Evolutionary conservation across 192 early-diverging fungal genomes (phyloP).

Genomic region (Entomortierella parvispora): DNA sequence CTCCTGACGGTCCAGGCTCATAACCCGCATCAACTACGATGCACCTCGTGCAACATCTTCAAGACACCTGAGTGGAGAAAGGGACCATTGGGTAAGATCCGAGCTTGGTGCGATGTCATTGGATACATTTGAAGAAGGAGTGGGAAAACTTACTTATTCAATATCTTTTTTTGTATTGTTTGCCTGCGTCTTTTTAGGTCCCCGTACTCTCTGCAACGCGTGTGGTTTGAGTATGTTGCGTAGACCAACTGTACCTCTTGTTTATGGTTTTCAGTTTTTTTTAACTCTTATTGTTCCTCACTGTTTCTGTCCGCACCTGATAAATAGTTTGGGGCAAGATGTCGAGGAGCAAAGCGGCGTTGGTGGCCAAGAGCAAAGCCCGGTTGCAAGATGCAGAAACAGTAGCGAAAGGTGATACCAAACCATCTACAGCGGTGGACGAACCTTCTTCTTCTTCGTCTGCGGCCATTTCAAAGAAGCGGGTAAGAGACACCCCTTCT

Average conservation of each 20-base stretch:
- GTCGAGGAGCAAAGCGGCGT: conserved; percentile 39
- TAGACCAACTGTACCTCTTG: no score
- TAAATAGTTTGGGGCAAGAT: conserved; percentile 45
- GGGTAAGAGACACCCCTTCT: no score
- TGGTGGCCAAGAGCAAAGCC: conserved; percentile 19
- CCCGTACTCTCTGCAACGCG: conserved; percentile 48
- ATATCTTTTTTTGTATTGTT: neutral
- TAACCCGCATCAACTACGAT: conserved; percentile 33
- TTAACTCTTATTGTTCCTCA: no score
- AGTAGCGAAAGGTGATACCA: neutral
- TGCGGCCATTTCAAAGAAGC: no score
- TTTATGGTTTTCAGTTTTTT: neutral
- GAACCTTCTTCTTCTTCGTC: no score
- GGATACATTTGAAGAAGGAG: neutral
- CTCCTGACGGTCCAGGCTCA: conserved; percentile 7
- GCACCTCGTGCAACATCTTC: conserved; percentile 46
- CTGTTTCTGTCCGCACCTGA: no score
- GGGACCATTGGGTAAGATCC: conserved; percentile 41
- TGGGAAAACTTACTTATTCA: neutral
- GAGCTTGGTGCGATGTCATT: no score
- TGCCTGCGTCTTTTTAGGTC: conserved; percentile 14
- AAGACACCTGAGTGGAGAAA: conserved; percentile 54
- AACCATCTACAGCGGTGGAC: neutral
- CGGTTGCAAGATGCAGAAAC: no score
- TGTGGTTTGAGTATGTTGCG: conserved; percentile 51